These are phyloP conservation scores for Akanthomyces dipterigenus DNA, from an alignment of 2,329 filamentous ascomycete genomes.

Conservation along the genomic window DNA sequence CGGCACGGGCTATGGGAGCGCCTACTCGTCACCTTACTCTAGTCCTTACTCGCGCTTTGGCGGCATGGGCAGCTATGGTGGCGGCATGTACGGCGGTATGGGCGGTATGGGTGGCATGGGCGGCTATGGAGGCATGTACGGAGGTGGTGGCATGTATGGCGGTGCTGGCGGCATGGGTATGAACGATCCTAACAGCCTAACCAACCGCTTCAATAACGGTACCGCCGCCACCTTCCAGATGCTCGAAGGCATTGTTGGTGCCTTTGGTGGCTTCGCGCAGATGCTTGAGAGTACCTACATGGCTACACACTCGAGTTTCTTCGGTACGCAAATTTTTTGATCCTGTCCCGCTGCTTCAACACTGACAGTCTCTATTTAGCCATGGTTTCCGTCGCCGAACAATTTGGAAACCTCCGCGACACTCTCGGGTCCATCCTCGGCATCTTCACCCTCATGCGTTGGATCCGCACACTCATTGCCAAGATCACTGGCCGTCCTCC, in stretches of 20 bases:
- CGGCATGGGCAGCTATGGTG: slow-evolving; percentile 51
- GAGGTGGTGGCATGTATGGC: slow-evolving; percentile 36
- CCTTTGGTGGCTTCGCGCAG: slow-evolving; percentile 95
- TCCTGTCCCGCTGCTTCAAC: not conserved
- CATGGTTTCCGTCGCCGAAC: slow-evolving; percentile 97
- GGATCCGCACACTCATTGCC: slow-evolving; percentile 84
- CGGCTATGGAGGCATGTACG: slow-evolving; percentile 40
- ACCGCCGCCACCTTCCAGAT: slow-evolving; percentile 97
- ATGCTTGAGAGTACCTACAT: slow-evolving; percentile 99
- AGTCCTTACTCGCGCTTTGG: slow-evolving; percentile 32
- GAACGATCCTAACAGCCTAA: slow-evolving; percentile 88
- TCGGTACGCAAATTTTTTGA: slow-evolving; percentile 57
- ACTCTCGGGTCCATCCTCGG: slow-evolving; percentile 89
- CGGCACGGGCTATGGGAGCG: slow-evolving; percentile 33
- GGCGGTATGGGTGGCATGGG: slow-evolving; percentile 41
- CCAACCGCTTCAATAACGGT: slow-evolving; percentile 90
- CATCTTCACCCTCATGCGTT: slow-evolving; percentile 92
- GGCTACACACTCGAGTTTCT: slow-evolving; percentile 98
- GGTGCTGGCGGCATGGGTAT: slow-evolving; percentile 29
- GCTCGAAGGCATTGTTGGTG: slow-evolving; percentile 92
- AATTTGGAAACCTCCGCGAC: slow-evolving; percentile 88
- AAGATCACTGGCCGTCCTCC: slow-evolving; percentile 88
- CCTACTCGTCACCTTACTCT: slow-evolving; percentile 22
- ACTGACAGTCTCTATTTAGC: slow-evolving; percentile 43
- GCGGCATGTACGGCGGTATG: slow-evolving; percentile 26